Conservation (phyloP, 1,139 yeast species). For the Debaryomyces robertsiae region DNA sequence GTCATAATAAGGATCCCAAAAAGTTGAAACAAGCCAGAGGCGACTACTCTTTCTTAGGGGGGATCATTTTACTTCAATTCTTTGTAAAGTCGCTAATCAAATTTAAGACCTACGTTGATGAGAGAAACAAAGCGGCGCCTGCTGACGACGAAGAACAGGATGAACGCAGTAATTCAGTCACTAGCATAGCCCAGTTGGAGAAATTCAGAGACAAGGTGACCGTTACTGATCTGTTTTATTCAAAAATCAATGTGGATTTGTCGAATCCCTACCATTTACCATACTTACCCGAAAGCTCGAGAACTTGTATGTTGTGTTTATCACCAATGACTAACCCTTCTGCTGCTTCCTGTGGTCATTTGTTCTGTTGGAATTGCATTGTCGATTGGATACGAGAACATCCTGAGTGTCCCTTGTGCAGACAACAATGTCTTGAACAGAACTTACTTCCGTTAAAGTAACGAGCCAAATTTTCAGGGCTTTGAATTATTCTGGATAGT, state of each 20-base stretch:
- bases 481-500: too few species aligned
- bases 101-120: constrained; percentile 33
- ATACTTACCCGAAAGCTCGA: constrained; percentile 68
- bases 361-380: constrained; percentile 91
- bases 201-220: constrained; percentile 18
- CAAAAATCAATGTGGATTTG: constrained; percentile 44
- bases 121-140: constrained; percentile 12
- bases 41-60: constrained; percentile 79
- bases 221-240: constrained; percentile 14
- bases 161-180: constrained; percentile 13
- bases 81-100: constrained; percentile 46
- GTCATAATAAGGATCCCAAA: constrained; percentile 56
- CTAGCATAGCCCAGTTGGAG: constrained; percentile 25
- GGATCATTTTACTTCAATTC: constrained; percentile 64
- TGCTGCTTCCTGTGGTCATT: constrained; percentile 87
- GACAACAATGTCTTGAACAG: constrained; percentile 76
- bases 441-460: constrained; percentile 68
- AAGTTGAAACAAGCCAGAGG: constrained; percentile 46
- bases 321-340: constrained; percentile 81
- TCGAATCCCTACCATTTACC: constrained; percentile 60
- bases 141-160: constrained; percentile 18
- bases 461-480: too few species aligned
- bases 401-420: constrained; percentile 90
- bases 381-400: constrained; percentile 87
- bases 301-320: constrained; percentile 83